Conservation (phyloP, 129 eudicot species). For the Cynara cardunculus region DNA sequence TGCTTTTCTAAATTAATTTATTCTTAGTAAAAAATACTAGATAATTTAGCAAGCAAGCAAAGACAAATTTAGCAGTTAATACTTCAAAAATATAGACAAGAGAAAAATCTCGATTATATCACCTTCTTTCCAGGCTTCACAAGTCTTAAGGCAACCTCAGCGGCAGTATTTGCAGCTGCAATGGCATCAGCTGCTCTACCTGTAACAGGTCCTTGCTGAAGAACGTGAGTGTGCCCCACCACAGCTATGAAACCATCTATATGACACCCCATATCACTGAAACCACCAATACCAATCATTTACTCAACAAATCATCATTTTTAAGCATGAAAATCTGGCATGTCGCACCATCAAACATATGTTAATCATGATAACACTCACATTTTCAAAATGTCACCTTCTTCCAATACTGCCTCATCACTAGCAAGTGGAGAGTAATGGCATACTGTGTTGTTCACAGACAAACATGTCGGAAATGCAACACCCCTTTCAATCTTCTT, state of each 20-base stretch:
- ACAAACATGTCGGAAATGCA: slow-evolving; percentile 94
- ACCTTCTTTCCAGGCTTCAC: slow-evolving; percentile 98
- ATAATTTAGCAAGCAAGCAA: neutral
- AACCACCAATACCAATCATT: slow-evolving; percentile 15
- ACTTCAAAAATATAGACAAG: neutral
- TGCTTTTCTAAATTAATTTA: neutral
- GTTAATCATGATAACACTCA: slow-evolving; percentile 27
- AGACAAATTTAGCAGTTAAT: neutral
- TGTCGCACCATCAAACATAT: neutral
- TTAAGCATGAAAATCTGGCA: neutral
- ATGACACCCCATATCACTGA: slow-evolving; percentile 96
- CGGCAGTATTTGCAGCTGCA: slow-evolving; percentile 96
- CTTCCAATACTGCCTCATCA: slow-evolving; percentile 71
- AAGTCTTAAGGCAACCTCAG: slow-evolving; percentile 96
- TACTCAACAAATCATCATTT: neutral
- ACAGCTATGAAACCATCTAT: slow-evolving; percentile 94
- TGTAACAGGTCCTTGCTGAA: slow-evolving; percentile 81
- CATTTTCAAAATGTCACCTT: slow-evolving; percentile 88
- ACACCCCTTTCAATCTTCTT: slow-evolving; percentile 91
- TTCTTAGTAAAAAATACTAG: neutral
- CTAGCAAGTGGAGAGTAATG: slow-evolving; percentile 85
- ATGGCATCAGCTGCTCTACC: slow-evolving; percentile 87
- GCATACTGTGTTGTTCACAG: slow-evolving; percentile 78
- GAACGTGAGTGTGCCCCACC: slow-evolving; percentile 88
- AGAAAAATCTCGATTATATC: neutral